phyloP scores from a whole-genome alignment of 108 stramenopile genomes.

The Nitzschia sp. region DNA sequence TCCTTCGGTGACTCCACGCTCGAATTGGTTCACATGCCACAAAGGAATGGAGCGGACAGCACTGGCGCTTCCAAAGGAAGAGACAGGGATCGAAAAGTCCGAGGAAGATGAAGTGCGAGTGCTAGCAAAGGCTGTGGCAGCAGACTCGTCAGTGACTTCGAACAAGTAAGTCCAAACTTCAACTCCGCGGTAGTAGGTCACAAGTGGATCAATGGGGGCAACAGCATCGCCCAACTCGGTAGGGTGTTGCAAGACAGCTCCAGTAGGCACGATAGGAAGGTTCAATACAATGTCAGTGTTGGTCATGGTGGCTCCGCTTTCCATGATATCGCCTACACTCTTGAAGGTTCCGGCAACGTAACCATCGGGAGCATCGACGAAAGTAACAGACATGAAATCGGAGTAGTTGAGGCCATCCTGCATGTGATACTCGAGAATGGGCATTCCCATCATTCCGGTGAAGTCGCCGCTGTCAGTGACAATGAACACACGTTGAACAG shows the following conservation, averaged over 20 bases:
- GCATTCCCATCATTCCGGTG: constrained; percentile 24
- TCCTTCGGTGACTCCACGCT: constrained; percentile 14
- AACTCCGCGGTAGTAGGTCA: constrained; percentile 15
- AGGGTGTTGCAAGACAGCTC: constrained; percentile 25
- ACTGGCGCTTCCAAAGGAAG: constrained; percentile 8
- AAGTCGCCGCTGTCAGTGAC: constrained; percentile 27
- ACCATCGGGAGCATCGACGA: constrained; percentile 15
- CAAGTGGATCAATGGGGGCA: constrained; percentile 27
- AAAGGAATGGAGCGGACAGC: constrained; percentile 22
- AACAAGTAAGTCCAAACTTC: constrained; percentile 29
- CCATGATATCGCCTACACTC: constrained; percentile 16
- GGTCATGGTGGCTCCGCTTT: background rate
- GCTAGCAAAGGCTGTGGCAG: constrained; percentile 16
- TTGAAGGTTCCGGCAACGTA: constrained; percentile 23
- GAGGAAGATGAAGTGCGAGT: constrained; percentile 2
- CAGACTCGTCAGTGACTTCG: constrained; percentile 23
- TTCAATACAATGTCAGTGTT: constrained; percentile 29
- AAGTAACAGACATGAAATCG: constrained; percentile 24
- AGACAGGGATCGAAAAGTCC: constrained; percentile 14
- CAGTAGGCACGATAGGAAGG: constrained; percentile 31
- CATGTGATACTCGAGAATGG: constrained; percentile 30
- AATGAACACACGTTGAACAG: constrained; percentile 22
- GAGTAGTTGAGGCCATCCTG: constrained; percentile 22
- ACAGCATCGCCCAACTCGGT: background rate
- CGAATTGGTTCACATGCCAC: constrained; percentile 33